These are phyloP conservation scores for Plasmodium inui DNA, from an alignment of 169 alveolate species.

Conservation along the genomic window DNA sequence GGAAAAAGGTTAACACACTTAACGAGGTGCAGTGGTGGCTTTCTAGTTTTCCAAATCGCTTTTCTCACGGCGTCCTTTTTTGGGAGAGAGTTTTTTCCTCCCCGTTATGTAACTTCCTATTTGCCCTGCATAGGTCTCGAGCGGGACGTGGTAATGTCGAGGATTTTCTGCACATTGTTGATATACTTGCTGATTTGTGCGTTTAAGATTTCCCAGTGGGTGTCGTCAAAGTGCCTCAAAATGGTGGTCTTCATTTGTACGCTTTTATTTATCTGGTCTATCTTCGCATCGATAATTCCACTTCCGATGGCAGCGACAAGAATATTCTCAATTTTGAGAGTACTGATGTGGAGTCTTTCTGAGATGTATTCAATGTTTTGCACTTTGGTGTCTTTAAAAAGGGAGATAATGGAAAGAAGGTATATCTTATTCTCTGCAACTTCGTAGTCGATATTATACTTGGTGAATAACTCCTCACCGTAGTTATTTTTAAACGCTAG, in stretches of 20 bases:
- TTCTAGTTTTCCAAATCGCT: too few species aligned
- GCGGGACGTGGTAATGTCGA: slow-evolving; percentile 11
- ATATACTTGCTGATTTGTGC: slow-evolving; percentile 76
- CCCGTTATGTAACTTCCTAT: too few species aligned
- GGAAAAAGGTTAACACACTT: too few species aligned
- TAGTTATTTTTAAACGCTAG: slow-evolving; percentile 37
- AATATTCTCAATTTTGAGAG: slow-evolving; percentile 77
- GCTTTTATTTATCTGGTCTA: slow-evolving; percentile 80
- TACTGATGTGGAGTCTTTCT: slow-evolving; percentile 67
- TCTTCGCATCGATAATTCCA: slow-evolving; percentile 82
- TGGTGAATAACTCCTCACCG: slow-evolving; percentile 35
- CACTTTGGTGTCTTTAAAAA: slow-evolving; percentile 34
- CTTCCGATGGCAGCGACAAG: slow-evolving; percentile 83
- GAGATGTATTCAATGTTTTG: slow-evolving; percentile 36
- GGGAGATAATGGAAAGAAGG: slow-evolving; percentile 37
- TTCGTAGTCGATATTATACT: slow-evolving; percentile 41
- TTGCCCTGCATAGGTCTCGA: neutral
- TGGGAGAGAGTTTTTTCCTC: too few species aligned
- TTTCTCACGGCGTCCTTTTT: too few species aligned
- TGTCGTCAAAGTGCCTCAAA: slow-evolving; percentile 78
- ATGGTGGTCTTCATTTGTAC: slow-evolving; percentile 78
- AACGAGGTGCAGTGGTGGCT: too few species aligned
- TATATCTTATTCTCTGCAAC: slow-evolving; percentile 39
- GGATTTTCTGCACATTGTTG: slow-evolving; percentile 33
- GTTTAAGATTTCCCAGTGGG: slow-evolving; percentile 76